Evolutionary conservation across 163 green algal genomes (phyloP), one percentile per base, ranked within the genome.

Genomic region (Volvox carteri): DNA sequence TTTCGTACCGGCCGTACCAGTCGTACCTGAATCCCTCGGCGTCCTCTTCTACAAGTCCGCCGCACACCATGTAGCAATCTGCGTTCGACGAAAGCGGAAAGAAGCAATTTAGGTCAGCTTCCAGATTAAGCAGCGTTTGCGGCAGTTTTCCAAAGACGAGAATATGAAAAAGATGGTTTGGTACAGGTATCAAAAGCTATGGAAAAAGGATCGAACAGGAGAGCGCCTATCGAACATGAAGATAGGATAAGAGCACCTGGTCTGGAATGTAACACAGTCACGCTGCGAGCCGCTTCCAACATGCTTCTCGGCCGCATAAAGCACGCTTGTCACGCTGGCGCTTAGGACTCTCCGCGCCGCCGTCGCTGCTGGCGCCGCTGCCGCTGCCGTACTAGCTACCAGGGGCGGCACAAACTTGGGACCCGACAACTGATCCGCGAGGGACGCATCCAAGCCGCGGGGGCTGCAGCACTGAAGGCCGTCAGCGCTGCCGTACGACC

Each of bases 31-130:
- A 87, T 35, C 83, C 83, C 25, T 81, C 67, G 0, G 67, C 48
- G 50, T 88, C 83, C 83, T 81, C 44, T 50, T 88, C 83, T 62
- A 93, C 68, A 23, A 93, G 83, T 1, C 90, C 90, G 0, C 76
- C 73, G 11, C 74, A 81, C 44, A 92, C 77, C 77, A 85, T 85
- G 52, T 85, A 85, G 77, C 77, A 85, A 25, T 86, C 78, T 74
- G 77, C 33, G 54, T 37, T 19, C 35, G 18, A 12, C 19, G 7
- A 65, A 23, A 65, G 5, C 19, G 8, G 54, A 19, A 23, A n/a
- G n/a, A n/a, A n/a, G n/a, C n/a, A n/a, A n/a, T n/a, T n/a, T n/a
- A n/a, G n/a, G n/a, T n/a, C n/a, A n/a, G n/a, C n/a, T n/a, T n/a
- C n/a, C n/a, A n/a, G n/a, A n/a, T n/a, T 12, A 12, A 23, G 54